Evolutionary conservation across 345 rosid species (phyloP).

Genomic region (Ceriops decandra): DNA sequence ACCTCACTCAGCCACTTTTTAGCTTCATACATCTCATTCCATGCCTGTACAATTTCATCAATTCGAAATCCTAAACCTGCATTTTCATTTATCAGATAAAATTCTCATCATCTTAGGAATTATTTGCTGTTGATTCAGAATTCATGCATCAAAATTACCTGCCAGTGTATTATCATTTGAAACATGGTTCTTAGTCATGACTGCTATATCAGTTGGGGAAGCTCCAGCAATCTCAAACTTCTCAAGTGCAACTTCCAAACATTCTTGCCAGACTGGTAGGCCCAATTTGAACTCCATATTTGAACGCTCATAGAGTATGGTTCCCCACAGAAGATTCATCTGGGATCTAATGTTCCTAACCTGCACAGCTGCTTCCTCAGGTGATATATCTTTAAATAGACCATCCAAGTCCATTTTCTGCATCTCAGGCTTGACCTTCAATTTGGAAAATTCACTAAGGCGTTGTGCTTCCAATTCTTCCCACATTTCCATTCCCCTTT

Average conservation of each 20-base stretch:
- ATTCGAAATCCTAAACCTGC: constrained; percentile 64
- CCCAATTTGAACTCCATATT: constrained; percentile 77
- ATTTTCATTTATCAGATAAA: constrained; percentile 6
- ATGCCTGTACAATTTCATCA: constrained; percentile 73
- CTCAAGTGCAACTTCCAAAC: constrained; percentile 70
- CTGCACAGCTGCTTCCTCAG: constrained; percentile 51
- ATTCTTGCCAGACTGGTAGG: constrained; percentile 65
- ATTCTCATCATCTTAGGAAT: constrained; percentile 14
- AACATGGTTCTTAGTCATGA: constrained; percentile 57
- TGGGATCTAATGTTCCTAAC: constrained; percentile 44
- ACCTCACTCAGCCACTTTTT: constrained; percentile 53
- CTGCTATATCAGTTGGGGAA: constrained; percentile 52
- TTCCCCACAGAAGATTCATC: constrained; percentile 74
- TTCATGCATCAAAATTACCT: constrained; percentile 35
- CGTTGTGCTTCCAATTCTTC: constrained; percentile 45
- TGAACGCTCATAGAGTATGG: constrained; percentile 77
- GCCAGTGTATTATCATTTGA: constrained; percentile 48
- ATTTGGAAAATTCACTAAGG: constrained; percentile 19
- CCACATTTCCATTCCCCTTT: constrained; percentile 63
- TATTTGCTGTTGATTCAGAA: constrained; percentile 2
- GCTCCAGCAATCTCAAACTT: constrained; percentile 76
- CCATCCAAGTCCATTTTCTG: constrained; percentile 36
- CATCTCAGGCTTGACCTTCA: constrained; percentile 17
- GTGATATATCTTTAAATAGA: constrained; percentile 40
- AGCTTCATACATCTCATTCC: constrained; percentile 76